Evolutionary conservation across 2,329 filamentous ascomycete species (phyloP), one percentile per base, ranked within the genome.

Genomic region (Neofusicoccum umdonicola): DNA sequence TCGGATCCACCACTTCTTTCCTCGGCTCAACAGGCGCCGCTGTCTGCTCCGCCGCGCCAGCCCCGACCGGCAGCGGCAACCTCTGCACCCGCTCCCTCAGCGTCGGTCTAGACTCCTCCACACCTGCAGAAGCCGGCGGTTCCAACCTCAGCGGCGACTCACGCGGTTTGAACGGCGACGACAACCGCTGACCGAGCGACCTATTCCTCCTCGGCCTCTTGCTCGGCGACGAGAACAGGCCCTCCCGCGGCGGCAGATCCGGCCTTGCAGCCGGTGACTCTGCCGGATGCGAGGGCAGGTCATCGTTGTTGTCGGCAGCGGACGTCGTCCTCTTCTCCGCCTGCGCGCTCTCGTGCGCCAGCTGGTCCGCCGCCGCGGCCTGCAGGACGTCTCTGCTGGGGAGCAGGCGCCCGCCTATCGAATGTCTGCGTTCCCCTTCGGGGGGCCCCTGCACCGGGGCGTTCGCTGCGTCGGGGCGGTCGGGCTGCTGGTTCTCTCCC

Each of bases 21-120:
- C 8, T 61, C 4, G 54, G 31, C 31, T 35, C 17, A n/a, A 2
- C 70, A 17, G 70, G 69, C 63, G 75, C 68, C 15, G 65, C 68
- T 51, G 66, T 60, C 13, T 44, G 42, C n/a, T 50, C 48, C 17
- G 13, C 34, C 6, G 3, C 17, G 37, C 37, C 15, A 35, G 19
- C 13, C 11, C 37, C 47, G 22, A 34, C 17, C 17, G 12, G 27
- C 22, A 35, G 35, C 27, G 15, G 19, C 3, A 42, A 37, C 15
- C 35, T 5, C 48, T 19, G 12, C 31, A 44, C 48, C 58, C 31
- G 15, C 27, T 3, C 48, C 13, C 39, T 8, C 15, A 7, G 13
- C 27, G 17, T 22, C 6, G 5, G 19, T 4, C 34, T 47, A 2
- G 31, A 13, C 2, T 51, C 22, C 9, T 42, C 60, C 2, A 45